Evolutionary conservation across 176 grass and related monocot genomes (phyloP), one percentile per base, ranked within the genome.

Genomic region (Oryza punctata): DNA sequence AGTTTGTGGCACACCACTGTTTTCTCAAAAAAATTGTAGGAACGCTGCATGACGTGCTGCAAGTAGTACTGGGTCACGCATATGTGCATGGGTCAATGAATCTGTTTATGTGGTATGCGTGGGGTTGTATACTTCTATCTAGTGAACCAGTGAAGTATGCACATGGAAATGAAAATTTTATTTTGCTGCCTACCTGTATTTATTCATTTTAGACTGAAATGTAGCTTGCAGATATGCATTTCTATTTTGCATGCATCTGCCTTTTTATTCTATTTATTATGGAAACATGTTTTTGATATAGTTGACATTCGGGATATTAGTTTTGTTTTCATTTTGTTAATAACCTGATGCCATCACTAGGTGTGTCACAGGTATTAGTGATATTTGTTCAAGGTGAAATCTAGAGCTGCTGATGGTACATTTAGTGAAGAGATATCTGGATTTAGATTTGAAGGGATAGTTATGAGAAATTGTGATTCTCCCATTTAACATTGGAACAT

Each of bases 201-300:
- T 78, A 52, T 74, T 73, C 32, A 3, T 15, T 81, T 44, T 75
- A 66, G 29, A 21, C 28, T 57, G 21, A 75, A 69, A 26, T 65
- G 61, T 40, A 76, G 59, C 57, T 67, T 65, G 57, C 63, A 76
- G 15, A 16, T 70, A 69, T 67, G 43, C 67, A 24, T 41, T 72
- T 88, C 14, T 43, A 52, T 64, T 29, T 77, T 88, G 18, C 40
- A 54, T 75, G 23, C 47, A 28, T 77, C 10, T 77, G 66, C 43
- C 35, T 2, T 85, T 1, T 57, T 72, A 35, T 59, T 82, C 16
- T 40, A 52, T 21, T 84, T 77, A 81, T 35, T 46, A 25, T 24
- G 18, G 45, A 63, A 54, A 26, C 76, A 65, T 16, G 0, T 38
- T 84, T 73, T 37, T 11, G 24, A 30, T 78, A 37, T 54, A 57